Percentiles rank a stretch among this genome's conserved stretches.
phyloP scores from a whole-genome alignment of 371 early-diverging fungal genomes.

The Smittium culicis region DNA sequence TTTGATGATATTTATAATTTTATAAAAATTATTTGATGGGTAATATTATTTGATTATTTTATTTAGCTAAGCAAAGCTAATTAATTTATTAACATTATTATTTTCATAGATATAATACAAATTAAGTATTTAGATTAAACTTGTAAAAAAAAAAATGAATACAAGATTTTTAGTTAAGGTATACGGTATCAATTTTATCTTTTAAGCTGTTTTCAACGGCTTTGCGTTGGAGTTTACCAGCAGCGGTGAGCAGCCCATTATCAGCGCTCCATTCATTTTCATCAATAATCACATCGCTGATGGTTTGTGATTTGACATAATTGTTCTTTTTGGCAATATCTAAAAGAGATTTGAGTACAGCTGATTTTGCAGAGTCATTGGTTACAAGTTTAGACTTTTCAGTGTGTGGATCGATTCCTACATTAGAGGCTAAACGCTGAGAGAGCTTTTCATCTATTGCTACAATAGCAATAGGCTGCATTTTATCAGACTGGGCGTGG shows the following conservation, averaged over 20 bases:
- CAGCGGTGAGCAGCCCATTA: constrained; percentile 73
- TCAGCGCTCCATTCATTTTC: constrained; percentile 78
- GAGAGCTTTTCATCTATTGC: constrained; percentile 36
- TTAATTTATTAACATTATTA: too few relatives aligned
- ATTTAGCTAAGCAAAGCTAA: too few relatives aligned
- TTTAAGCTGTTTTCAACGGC: too few relatives aligned
- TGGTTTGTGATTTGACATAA: constrained; percentile 54
- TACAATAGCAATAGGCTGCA: constrained; percentile 27
- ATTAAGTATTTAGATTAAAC: too few relatives aligned
- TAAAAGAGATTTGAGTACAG: constrained; percentile 26
- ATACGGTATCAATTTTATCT: too few relatives aligned
- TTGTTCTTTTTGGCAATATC: constrained; percentile 58
- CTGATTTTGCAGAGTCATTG: background rate
- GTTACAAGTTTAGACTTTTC: constrained; percentile 15
- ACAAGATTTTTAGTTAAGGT: too few relatives aligned
- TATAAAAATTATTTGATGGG: too few relatives aligned
- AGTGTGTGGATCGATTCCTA: constrained; percentile 18
- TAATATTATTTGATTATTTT: too few relatives aligned
- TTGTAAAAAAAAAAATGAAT: too few relatives aligned
- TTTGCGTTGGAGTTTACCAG: constrained; percentile 78
- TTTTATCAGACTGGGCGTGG: constrained; percentile 45
- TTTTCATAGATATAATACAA: too few relatives aligned
- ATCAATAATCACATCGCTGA: constrained; percentile 51
- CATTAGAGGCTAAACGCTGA: constrained; percentile 21
- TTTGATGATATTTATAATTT: too few relatives aligned